A percentile compares a stretch with the other conserved stretches of the same genome.
Evolutionary conservation across 768 basidiomycete genomes (phyloP).

Genomic region (Termitomyces sp.): DNA sequence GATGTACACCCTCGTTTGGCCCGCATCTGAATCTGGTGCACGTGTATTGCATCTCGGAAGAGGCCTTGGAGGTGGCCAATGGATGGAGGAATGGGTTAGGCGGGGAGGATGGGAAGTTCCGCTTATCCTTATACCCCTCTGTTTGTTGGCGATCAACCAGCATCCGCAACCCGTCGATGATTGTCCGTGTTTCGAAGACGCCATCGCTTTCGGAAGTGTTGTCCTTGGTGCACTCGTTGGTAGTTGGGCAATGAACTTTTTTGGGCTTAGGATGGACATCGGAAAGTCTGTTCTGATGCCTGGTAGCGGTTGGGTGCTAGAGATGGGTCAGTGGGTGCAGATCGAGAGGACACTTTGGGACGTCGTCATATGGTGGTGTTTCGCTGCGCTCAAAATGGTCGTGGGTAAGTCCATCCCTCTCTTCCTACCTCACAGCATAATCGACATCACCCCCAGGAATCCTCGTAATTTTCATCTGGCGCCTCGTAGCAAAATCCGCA

Average conservation of each 20-base stretch:
- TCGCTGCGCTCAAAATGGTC: slow-evolving; percentile 44
- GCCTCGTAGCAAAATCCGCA: slow-evolving; percentile 76
- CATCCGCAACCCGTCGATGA: slow-evolving; percentile 95
- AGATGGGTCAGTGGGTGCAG: slow-evolving; percentile 29
- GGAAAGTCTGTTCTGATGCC: slow-evolving; percentile 44
- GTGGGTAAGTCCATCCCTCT: slow-evolving; percentile 28
- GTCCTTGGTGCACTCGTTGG: slow-evolving; percentile 70
- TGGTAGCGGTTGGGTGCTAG: slow-evolving; percentile 45
- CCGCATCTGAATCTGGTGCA: slow-evolving; percentile 15
- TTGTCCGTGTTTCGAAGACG: slow-evolving; percentile 97
- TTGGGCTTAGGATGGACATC: slow-evolving; percentile 31
- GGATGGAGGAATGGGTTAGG: slow-evolving; percentile 32
- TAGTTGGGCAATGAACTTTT: slow-evolving; percentile 56
- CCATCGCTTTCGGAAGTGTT: slow-evolving; percentile 89
- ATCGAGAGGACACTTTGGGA: slow-evolving; percentile 36
- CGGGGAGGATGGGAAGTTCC: slow-evolving; percentile 55
- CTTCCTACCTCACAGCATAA: background rate
- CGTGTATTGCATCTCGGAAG: slow-evolving; percentile 31
- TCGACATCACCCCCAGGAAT: slow-evolving; percentile 46
- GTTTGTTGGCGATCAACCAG: slow-evolving; percentile 74
- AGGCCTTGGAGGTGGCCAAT: slow-evolving; percentile 33
- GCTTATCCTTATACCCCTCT: slow-evolving; percentile 54
- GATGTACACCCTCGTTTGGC: slow-evolving; percentile 20
- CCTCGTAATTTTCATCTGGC: slow-evolving; percentile 80
- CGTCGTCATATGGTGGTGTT: slow-evolving; percentile 41